phyloP scores from a whole-genome alignment of 306 rosid genomes.

The Vigna radiata region DNA sequence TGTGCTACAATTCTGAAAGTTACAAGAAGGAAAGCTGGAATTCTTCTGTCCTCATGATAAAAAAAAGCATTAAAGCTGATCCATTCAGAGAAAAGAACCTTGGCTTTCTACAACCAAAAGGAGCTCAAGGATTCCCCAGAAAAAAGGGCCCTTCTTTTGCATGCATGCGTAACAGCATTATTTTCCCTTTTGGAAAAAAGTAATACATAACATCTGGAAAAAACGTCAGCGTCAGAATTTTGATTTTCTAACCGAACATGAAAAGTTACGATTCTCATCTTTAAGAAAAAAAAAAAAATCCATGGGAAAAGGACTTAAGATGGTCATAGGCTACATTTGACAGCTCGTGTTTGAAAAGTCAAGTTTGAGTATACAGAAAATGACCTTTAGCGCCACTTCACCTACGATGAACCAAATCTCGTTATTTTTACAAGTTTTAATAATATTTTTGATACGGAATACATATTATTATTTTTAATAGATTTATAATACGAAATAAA shows the following conservation, averaged over 20 bases:
- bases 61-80: conserved; percentile 17
- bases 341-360: not conserved
- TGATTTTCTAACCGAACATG: not conserved
- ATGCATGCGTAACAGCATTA: not conserved
- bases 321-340: not conserved
- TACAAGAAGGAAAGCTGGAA: conserved; percentile 4
- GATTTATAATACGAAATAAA: no score
- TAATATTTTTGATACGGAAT: no score
- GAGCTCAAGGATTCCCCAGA: not conserved
- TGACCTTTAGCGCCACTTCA: not conserved
- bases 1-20: not conserved
- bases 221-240: not conserved
- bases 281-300: not conserved
- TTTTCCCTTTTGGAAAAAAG: not conserved
- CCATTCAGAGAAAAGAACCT: conserved; percentile 2
- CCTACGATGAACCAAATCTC: no score
- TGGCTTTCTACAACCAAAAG: conserved; percentile 17
- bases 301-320: conserved; percentile 16
- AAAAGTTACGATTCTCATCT: not conserved
- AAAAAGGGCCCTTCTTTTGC: not conserved
- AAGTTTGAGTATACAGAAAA: not conserved
- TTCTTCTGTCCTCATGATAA: conserved; percentile 19
- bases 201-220: not conserved
- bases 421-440: no score
- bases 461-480: no score